A percentile compares a stretch with the other conserved stretches of the same genome.
phyloP scores from a whole-genome alignment of 805 yeast genomes.

The Wickerhamiella spandovensis region DNA sequence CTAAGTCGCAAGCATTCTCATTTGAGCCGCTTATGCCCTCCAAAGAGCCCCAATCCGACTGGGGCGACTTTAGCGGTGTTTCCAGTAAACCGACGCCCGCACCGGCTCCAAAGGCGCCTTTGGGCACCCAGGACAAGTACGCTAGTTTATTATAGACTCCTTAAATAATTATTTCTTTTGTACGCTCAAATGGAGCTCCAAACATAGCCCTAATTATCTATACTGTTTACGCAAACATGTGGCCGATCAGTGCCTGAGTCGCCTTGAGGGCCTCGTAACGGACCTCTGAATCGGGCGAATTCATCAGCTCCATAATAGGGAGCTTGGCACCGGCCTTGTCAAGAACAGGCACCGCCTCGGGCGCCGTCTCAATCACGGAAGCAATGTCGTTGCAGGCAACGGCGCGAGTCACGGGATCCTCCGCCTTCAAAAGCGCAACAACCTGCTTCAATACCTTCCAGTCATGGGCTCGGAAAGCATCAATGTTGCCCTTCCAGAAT shows the following conservation, averaged over 20 bases:
- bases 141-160: background rate
- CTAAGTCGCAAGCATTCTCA: background rate
- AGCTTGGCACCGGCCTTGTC: slow-evolving; percentile 52
- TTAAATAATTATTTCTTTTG: background rate
- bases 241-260: slow-evolving; percentile 86
- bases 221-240: slow-evolving; percentile 32
- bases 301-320: slow-evolving; percentile 73
- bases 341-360: slow-evolving; percentile 45
- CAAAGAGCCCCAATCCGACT: background rate
- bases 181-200: background rate
- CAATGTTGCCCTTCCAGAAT: slow-evolving; percentile 79
- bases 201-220: background rate
- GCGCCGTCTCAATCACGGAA: slow-evolving; percentile 44
- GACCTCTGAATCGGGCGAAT: slow-evolving; percentile 68
- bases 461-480: slow-evolving; percentile 60
- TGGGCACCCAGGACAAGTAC: background rate
- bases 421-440: slow-evolving; percentile 26
- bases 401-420: slow-evolving; percentile 31
- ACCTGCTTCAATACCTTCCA: slow-evolving; percentile 60
- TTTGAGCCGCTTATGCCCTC: background rate
- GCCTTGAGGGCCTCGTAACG: slow-evolving; percentile 92
- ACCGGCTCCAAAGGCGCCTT: background rate
- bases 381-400: slow-evolving; percentile 58
- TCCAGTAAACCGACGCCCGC: background rate
- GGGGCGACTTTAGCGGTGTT: background rate